A percentile compares a stretch with the other conserved stretches of the same genome.
Evolutionary conservation across 495 filamentous ascomycete species (phyloP).

Genomic region (Xylaria sp.): DNA sequence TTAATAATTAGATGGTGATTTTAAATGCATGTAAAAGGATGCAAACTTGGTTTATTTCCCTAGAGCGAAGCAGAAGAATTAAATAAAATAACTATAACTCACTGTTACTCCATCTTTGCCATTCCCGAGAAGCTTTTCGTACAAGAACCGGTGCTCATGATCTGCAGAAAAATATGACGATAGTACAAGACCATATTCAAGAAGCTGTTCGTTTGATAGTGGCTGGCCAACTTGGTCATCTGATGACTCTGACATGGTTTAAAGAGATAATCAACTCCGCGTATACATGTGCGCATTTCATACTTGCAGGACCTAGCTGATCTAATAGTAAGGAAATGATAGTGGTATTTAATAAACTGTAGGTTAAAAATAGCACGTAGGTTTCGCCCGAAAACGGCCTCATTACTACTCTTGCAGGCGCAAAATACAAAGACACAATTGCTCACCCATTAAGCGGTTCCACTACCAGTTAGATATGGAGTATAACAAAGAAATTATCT

Average conservation of each 20-base stretch:
- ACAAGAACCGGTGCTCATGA: neutral
- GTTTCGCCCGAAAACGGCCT: neutral
- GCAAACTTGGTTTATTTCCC: neutral
- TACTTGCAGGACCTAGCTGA: neutral
- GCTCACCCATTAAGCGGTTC: neutral
- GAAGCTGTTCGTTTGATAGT: neutral
- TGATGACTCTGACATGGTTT: neutral
- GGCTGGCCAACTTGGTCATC: neutral
- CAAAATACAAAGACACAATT: neutral
- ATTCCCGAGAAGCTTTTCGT: neutral
- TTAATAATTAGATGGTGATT: neutral
- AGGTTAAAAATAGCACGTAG: neutral
- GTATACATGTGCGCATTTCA: neutral
- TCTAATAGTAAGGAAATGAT: neutral
- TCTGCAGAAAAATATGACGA: neutral
- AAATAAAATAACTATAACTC: neutral
- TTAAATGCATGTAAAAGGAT: neutral
- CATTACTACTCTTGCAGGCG: neutral
- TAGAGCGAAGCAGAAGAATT: neutral
- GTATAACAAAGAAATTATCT: neutral
- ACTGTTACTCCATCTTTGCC: neutral
- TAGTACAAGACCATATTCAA: neutral
- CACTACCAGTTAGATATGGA: neutral
- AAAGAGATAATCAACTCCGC: neutral
- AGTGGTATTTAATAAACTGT: neutral